phyloP scores from a whole-genome alignment of 352 stramenopile genomes.

The Phytopythium litorale region DNA sequence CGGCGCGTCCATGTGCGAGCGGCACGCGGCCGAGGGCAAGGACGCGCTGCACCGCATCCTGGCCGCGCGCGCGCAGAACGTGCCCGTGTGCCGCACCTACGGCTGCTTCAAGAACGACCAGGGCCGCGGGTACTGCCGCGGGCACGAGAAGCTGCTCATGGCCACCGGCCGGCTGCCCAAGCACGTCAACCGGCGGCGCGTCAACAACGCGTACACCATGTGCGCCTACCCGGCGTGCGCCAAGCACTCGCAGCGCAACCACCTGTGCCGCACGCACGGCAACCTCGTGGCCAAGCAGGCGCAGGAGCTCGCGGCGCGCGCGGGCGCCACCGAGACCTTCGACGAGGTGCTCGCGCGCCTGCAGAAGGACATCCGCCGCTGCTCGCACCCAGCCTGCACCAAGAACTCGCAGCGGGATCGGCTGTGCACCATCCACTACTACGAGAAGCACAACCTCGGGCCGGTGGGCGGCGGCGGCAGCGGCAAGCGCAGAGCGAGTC shows the following conservation, averaged over 20 bases:
- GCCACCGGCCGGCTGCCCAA: conserved; percentile 65
- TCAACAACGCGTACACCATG: conserved; percentile 89
- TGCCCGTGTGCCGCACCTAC: conserved; percentile 67
- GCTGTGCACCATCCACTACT: conserved; percentile 81
- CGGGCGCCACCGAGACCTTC: conserved; percentile 43
- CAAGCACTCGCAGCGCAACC: conserved; percentile 83
- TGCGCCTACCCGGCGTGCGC: conserved; percentile 79
- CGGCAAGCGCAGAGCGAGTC: background rate
- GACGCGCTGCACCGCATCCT: conserved; percentile 67
- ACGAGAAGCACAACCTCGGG: conserved; percentile 56
- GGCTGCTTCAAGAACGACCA: conserved; percentile 89
- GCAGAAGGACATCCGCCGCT: conserved; percentile 76
- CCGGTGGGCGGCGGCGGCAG: conserved; percentile 17
- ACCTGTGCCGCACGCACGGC: conserved; percentile 83
- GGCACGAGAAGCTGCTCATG: conserved; percentile 86
- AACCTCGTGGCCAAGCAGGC: conserved; percentile 79
- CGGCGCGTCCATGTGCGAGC: conserved; percentile 65
- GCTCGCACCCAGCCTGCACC: conserved; percentile 70
- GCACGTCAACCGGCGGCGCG: conserved; percentile 79
- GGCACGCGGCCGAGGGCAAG: conserved; percentile 64
- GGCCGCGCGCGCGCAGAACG: conserved; percentile 60
- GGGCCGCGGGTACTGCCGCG: conserved; percentile 77
- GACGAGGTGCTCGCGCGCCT: conserved; percentile 66
- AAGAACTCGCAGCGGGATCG: conserved; percentile 87
- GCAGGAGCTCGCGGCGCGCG: conserved; percentile 48